phyloP scores from a whole-genome alignment of 176 grass and related monocot genomes.

The Oryza glumipatula region DNA sequence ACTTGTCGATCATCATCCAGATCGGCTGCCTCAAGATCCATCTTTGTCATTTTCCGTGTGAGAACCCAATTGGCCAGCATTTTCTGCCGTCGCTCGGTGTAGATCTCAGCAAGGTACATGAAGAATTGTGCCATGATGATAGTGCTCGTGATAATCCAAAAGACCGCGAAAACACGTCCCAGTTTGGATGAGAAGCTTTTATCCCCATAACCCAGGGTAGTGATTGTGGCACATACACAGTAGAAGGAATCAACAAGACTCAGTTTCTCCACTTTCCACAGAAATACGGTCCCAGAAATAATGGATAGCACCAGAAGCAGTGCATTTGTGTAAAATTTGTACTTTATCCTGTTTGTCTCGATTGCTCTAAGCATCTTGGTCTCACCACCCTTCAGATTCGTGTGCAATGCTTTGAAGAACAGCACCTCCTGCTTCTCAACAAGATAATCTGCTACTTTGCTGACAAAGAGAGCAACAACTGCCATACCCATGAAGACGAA shows the following conservation, averaged over 20 bases:
- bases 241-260: constrained; percentile 86
- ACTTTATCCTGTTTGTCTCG: constrained; percentile 63
- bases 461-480: constrained; percentile 69
- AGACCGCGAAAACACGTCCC: constrained; percentile 73
- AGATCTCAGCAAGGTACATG: constrained; percentile 83
- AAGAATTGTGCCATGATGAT: constrained; percentile 79
- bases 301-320: constrained; percentile 55
- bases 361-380: constrained; percentile 58
- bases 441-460: constrained; percentile 73
- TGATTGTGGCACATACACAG: constrained; percentile 85
- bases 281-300: constrained; percentile 57
- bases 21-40: constrained; percentile 92
- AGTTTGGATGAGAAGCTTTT: constrained; percentile 73
- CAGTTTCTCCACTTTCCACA: constrained; percentile 86
- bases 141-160: constrained; percentile 86
- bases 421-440: constrained; percentile 93
- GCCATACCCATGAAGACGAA: constrained; percentile 85
- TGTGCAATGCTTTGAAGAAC: constrained; percentile 79
- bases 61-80: constrained; percentile 85
- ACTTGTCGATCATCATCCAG: constrained; percentile 60
- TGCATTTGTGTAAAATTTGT: constrained; percentile 70
- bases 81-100: constrained; percentile 70
- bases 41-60: constrained; percentile 62
- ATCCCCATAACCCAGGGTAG: constrained; percentile 84
- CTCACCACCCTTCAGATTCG: constrained; percentile 49